A percentile compares a stretch with the other conserved stretches of the same genome.
Evolutionary conservation across 495 filamentous ascomycete species (phyloP).

Genomic region (Staphylotrichum longicolle): DNA sequence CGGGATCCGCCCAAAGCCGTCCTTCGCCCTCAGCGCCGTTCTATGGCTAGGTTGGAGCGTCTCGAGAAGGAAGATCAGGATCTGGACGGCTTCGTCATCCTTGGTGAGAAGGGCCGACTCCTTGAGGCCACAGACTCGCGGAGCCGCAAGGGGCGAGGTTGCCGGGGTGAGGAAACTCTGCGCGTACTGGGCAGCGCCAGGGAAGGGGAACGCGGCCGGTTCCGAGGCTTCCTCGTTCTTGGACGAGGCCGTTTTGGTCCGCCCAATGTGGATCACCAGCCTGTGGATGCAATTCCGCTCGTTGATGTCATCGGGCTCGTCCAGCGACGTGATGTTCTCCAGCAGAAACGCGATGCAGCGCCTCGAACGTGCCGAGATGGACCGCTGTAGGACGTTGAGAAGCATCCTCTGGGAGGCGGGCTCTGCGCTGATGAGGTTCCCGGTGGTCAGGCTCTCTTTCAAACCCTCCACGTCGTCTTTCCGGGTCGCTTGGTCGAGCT

Average conservation of each 20-base stretch:
- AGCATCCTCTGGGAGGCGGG: slow-evolving; percentile 60
- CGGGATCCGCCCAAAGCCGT: slow-evolving; percentile 80
- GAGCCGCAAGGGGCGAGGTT: slow-evolving; percentile 57
- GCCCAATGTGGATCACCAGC: slow-evolving; percentile 83
- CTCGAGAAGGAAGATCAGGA: slow-evolving; percentile 73
- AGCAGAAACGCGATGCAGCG: slow-evolving; percentile 68
- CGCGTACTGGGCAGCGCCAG: slow-evolving; percentile 63
- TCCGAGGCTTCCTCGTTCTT: slow-evolving; percentile 46
- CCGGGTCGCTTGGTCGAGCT: slow-evolving; percentile 73
- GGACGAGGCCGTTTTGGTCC: slow-evolving; percentile 63
- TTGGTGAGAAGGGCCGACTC: slow-evolving; percentile 59
- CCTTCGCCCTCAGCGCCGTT: slow-evolving; percentile 62
- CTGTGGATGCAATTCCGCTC: slow-evolving; percentile 90
- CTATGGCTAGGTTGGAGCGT: slow-evolving; percentile 67
- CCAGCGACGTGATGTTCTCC: slow-evolving; percentile 61
- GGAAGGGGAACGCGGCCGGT: slow-evolving; percentile 43
- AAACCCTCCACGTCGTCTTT: slow-evolving; percentile 66
- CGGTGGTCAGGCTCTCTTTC: slow-evolving; percentile 55
- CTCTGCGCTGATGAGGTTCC: slow-evolving; percentile 53
- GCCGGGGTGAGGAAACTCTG: slow-evolving; percentile 62
- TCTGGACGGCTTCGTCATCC: slow-evolving; percentile 69
- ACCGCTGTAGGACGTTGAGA: slow-evolving; percentile 77
- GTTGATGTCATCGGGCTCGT: slow-evolving; percentile 90
- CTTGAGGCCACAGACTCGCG: slow-evolving; percentile 40
- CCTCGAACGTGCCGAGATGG: slow-evolving; percentile 69